Percentiles rank a stretch among this genome's conserved stretches.
phyloP scores from a whole-genome alignment of 371 early-diverging fungal genomes.

The Apophysomyces ossiformis region DNA sequence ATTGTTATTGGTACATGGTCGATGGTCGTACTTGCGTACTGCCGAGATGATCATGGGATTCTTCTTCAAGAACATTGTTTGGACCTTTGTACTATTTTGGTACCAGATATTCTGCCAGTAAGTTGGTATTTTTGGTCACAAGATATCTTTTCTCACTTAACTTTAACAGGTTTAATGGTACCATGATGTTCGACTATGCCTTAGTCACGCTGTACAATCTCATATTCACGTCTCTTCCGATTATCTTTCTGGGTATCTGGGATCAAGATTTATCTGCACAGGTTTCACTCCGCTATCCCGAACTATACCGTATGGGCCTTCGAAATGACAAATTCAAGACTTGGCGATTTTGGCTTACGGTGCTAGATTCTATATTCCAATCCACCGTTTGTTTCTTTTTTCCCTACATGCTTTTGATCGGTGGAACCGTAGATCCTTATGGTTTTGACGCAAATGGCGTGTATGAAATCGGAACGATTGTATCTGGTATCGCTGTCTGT shows the following conservation, averaged over 20 bases:
- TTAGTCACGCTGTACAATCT: slow-evolving; percentile 77
- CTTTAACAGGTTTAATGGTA: slow-evolving; percentile 42
- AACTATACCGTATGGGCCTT: slow-evolving; percentile 87
- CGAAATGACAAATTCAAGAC: slow-evolving; percentile 80
- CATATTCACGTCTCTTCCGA: slow-evolving; percentile 76
- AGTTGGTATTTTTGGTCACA: slow-evolving; percentile 13
- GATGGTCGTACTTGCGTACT: slow-evolving; percentile 84
- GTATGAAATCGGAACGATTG: slow-evolving; percentile 77
- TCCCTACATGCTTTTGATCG: slow-evolving; percentile 55
- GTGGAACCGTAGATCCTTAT: slow-evolving; percentile 47
- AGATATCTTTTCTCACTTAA: neutral
- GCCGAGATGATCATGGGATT: slow-evolving; percentile 79
- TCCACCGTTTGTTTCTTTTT: slow-evolving; percentile 84
- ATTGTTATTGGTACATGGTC: slow-evolving; percentile 81
- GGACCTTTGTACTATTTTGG: slow-evolving; percentile 81
- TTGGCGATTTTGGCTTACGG: slow-evolving; percentile 82
- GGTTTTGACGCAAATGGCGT: slow-evolving; percentile 69
- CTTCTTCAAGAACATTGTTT: slow-evolving; percentile 84
- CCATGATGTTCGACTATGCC: slow-evolving; percentile 79
- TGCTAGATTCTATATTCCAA: slow-evolving; percentile 88
- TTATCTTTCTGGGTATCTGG: slow-evolving; percentile 80
- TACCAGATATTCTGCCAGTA: slow-evolving; percentile 80
- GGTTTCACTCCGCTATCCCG: slow-evolving; percentile 78
- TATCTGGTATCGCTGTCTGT: slow-evolving; percentile 75
- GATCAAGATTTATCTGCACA: slow-evolving; percentile 88